These are phyloP conservation scores for Pulveroboletus sp. DNA, from an alignment of 1,284 basidiomycete species.

Conservation along the genomic window DNA sequence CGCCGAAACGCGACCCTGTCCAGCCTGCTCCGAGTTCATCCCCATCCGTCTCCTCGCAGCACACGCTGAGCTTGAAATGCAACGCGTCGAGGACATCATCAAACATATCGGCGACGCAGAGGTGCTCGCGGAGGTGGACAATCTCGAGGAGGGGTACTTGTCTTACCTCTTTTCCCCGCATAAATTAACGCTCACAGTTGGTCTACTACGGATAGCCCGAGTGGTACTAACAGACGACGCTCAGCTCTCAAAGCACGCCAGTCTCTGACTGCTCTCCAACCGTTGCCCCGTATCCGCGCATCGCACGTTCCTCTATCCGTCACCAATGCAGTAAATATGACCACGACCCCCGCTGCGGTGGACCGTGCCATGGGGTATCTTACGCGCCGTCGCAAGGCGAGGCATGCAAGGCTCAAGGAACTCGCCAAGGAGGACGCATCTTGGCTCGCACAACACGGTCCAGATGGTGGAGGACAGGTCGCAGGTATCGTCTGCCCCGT, in stretches of 20 bases:
- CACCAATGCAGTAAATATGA: slow-evolving; percentile 9
- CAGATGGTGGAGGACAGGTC: slow-evolving; percentile 21
- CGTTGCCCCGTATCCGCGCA: slow-evolving; percentile 17
- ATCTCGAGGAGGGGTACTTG: slow-evolving; percentile 44
- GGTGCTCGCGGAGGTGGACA: slow-evolving; percentile 39
- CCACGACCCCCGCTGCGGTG: slow-evolving; percentile 39
- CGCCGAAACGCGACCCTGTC: slow-evolving; percentile 69
- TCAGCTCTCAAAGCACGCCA: slow-evolving; percentile 66
- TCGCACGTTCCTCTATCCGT: slow-evolving; percentile 2
- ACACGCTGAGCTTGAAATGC: slow-evolving; percentile 60
- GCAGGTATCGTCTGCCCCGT: slow-evolving; percentile 60
- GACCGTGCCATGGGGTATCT: slow-evolving; percentile 54
- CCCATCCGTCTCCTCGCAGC: slow-evolving; percentile 61
- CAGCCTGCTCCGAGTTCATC: slow-evolving; percentile 66
- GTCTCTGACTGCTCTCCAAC: slow-evolving; percentile 38
- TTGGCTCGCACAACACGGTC: slow-evolving; percentile 16
- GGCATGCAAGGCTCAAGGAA: slow-evolving; percentile 59
- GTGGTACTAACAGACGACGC: slow-evolving; percentile 45
- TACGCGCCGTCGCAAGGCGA: slow-evolving; percentile 60
- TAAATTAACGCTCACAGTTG: slow-evolving; percentile 7
- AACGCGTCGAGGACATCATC: slow-evolving; percentile 65
- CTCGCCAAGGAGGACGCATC: slow-evolving; percentile 53
- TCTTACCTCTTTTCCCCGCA: neutral
- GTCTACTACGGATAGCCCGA: slow-evolving; percentile 29
- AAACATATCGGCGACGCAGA: slow-evolving; percentile 53